A percentile compares a stretch with the other conserved stretches of the same genome.
phyloP scores from a whole-genome alignment of 805 yeast genomes.

The Cyberlindnera maritima region DNA sequence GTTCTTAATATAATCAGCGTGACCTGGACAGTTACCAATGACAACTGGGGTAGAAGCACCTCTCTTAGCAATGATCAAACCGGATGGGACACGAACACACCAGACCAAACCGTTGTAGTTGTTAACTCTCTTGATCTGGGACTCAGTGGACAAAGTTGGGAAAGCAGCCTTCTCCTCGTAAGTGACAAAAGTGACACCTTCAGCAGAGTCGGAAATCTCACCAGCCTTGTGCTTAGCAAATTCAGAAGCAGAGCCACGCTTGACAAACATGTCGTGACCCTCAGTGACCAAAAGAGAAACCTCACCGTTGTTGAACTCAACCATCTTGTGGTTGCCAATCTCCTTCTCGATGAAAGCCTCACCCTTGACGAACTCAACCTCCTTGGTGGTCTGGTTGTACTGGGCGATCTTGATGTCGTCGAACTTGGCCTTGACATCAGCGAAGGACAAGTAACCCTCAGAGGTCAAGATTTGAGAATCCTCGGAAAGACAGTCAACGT shows the following conservation, averaged over 20 bases:
- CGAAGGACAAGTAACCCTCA: conserved; percentile 1
- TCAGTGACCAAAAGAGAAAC: neutral
- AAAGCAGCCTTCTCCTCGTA: neutral
- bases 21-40: conserved; percentile 68
- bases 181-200: neutral
- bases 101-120: conserved; percentile 1
- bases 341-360: conserved; percentile 3
- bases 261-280: conserved; percentile 2
- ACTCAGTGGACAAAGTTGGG: neutral
- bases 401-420: conserved; percentile 1
- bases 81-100: conserved; percentile 3
- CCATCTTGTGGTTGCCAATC: conserved; percentile 1
- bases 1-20: conserved; percentile 97
- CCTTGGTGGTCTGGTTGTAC: neutral
- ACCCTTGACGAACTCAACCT: conserved; percentile 2
- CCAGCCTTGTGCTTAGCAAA: neutral
- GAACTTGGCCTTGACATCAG: conserved; percentile 1
- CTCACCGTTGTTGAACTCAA: conserved; percentile 1
- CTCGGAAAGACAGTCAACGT: conserved; percentile 61
- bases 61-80: conserved; percentile 2
- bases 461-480: neutral
- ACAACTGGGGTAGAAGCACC: neutral
- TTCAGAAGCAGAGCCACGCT: neutral
- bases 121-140: conserved; percentile 1
- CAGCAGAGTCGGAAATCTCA: neutral